Evolutionary conservation across 805 yeast species (phyloP), one percentile per base, ranked within the genome.

Genomic region (Wickerhamiella vanderwaltii): DNA sequence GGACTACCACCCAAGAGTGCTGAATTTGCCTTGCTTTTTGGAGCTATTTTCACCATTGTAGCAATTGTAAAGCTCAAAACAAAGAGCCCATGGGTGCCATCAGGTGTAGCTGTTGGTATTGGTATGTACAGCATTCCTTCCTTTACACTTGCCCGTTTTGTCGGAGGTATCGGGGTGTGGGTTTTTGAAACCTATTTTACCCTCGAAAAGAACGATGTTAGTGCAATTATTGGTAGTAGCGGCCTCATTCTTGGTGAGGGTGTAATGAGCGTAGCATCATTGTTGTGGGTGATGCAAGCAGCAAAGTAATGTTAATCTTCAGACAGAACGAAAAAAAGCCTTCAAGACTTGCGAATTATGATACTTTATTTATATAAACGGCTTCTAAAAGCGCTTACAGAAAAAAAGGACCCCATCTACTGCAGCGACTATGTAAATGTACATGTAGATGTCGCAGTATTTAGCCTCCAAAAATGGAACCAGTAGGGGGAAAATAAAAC

Each of bases 241-340:
- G 98, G 98, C 0, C 66, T 88, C 46, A 94, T 88, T 2, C 63
- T 88, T 16, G 98, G 98, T 13, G 98, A 88, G 61, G 97, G 98
- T 2, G 66, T 88, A 36, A 75, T 85, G 52, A 83, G 95, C 53
- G 80, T 83, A 9, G 64, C 82, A 22, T 81, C 81, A 29, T 80
- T 88, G 88, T 51, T 80, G 1, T 38, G 41, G 41, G 22, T 25
- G 11, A 23, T 23, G 26, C 11, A 23, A n/a, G n/a, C n/a, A n/a
- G n/a, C n/a, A n/a, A n/a, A n/a, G n/a, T n/a, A n/a, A n/a, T n/a
- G n/a, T n/a, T n/a, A n/a, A n/a, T n/a, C n/a, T n/a, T n/a, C n/a
- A n/a, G n/a, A n/a, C n/a, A n/a, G n/a, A n/a, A n/a, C n/a, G n/a
- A n/a, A n/a, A n/a, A n/a, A n/a, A n/a, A n/a, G n/a, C n/a, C n/a